Base-by-base conservation (phyloP, 163 green algal species). In the Chlamydomonas reinhardtii region DNA sequence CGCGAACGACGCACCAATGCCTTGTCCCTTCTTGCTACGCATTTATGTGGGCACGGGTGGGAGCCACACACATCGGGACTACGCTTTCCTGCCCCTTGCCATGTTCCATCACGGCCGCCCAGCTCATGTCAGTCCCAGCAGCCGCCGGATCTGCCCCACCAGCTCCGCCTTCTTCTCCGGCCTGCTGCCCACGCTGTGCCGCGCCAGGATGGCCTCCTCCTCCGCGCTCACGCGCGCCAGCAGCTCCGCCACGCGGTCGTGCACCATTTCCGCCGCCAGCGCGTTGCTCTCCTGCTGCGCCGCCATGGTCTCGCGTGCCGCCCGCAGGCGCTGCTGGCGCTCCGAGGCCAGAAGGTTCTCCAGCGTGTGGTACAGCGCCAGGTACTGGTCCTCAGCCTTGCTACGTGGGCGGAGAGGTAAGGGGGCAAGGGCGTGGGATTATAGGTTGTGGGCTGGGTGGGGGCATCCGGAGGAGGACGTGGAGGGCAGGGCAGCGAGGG, bases 301-400 rank as follows among this genome's bases (percentile, higher is more conserved):
- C 31, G 61, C 32, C 32, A 59, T 14, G 6, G 79, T 68, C 79
- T 85, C 79, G 39, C 68, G 31, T 29, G 25, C 62, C 29, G 24
- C 62, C 16, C 52, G 34, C 56, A 86, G 59, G 70, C 80, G 80
- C 69, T 86, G 80, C 70, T 86, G 80, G n/a, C 70, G 69, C 80
- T 86, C 80, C 54, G 54, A 70, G 0, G 70, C 80, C 54, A 86
- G 69, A 5, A 73, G 14, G 0, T n/a, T 19, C 56, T 80, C 80
- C 34, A 86, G 70, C 29, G 52, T 66, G 48, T 37, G 48, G 48
- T 73, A 79, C 54, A 86, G 17, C 19, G 64, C 16, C 80, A 73
- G 4, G 80, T 86, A 78, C 29, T 78, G 24, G 20, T 56, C 16
- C 35, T 86, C 80, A 4, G 70, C 56, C 29, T 73, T 73, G 4